A percentile compares a stretch with the other conserved stretches of the same genome.
These are phyloP conservation scores for carrot (Daucus carota) DNA, from an alignment of 129 eudicot genomes.

Conservation along the genomic window DH1_v3.0 NC_030382.2:58701501-58702000, in stretches of 20 bases:
- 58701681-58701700: neutral
- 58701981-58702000: conserved; percentile 36
- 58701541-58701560: conserved; percentile 55
- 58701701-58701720: neutral
- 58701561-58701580: conserved; percentile 64
- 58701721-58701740: neutral
- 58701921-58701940: conserved; percentile 30
- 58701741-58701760: neutral
- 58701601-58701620: conserved; percentile 45
- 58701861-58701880: conserved; percentile 18
- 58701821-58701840: neutral
- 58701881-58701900: conserved; percentile 27
- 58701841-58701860: conserved; percentile 40
- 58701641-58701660: neutral
- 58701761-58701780: neutral
- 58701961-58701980: conserved; percentile 18
- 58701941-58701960: conserved; percentile 34
- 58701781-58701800: neutral
- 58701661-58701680: neutral
- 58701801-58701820: neutral
- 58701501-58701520: conserved; percentile 68
- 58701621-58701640: neutral
- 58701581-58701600: conserved; percentile 67
- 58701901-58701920: conserved; percentile 30
- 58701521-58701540: conserved; percentile 75